Evolutionary conservation across 2,329 filamentous ascomycete genomes (phyloP), one percentile per base, ranked within the genome.

Genomic region (Pestalotiopsis sp.): DNA sequence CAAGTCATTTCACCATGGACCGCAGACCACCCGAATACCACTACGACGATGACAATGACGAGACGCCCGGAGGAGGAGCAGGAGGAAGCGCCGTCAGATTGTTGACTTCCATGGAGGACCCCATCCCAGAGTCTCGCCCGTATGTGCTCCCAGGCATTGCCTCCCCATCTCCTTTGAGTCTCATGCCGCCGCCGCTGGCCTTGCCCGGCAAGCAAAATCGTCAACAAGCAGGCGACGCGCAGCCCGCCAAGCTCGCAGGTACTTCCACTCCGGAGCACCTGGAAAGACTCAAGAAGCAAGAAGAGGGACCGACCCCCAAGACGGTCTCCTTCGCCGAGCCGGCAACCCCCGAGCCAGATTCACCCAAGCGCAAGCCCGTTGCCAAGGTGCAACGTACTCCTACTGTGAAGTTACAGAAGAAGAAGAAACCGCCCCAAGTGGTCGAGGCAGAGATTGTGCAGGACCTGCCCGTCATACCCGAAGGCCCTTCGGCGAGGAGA

Each of bases 71-170:
- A 68, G 74, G 78, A 49, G 75, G 75, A 69, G 86, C 85, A 75
- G 31, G 17, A 13, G 79, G 83, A 59, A 84, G 88, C 41, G 86
- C 84, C 70, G 85, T 91, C 67, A 85, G 89, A 74, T 81, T 91
- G 74, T 81, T 91, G 80, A 91, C 89, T 66, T 90, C 88, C 6
- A 83, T 89, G 78, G 89, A 91, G 75, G 88, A 90, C 61, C 80
- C 85, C 39, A 70, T 80, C 58, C 74, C 81, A 80, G 80, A 83
- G 71, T 74, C 75, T 68, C 80, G 83, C 76, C 83, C 85, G 88
- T 90, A 90, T 83, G 89, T 90, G 81, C 72, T 73, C 71, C 75
- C 77, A 72, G 70, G 74, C 27, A 66, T 73, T 45, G 63, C 66
- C 67, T 68, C 66, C 59, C 58, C 65, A 27, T 73, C 76, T 70